A percentile compares a stretch with the other conserved stretches of the same genome.
Evolutionary conservation across 345 rosid genomes (phyloP).

Genomic region (Aquilaria yunnanensis): DNA sequence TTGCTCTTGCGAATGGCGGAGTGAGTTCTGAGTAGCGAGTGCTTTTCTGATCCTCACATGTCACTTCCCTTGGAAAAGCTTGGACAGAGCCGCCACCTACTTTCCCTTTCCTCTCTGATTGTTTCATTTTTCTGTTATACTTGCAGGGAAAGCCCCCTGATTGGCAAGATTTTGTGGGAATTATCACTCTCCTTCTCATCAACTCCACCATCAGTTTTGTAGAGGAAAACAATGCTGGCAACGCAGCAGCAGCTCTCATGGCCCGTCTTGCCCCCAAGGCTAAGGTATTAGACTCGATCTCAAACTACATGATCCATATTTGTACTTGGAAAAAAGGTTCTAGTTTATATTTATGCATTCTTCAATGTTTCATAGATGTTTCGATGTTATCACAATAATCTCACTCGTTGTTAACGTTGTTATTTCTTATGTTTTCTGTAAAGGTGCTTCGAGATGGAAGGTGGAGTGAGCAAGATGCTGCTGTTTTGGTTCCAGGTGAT

Average conservation of each 20-base stretch:
- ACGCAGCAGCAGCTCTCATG: constrained; percentile 99
- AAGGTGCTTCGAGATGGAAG: constrained; percentile 96
- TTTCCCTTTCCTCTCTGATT: background rate
- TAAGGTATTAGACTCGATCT: constrained; percentile 48
- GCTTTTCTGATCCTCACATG: background rate
- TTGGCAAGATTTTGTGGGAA: constrained; percentile 98
- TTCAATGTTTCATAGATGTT: too few relatives aligned
- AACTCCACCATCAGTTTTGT: constrained; percentile 98
- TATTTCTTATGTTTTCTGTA: constrained; percentile 10
- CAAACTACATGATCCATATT: background rate
- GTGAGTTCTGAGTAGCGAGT: constrained; percentile 32
- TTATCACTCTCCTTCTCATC: constrained; percentile 76
- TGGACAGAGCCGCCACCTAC: background rate
- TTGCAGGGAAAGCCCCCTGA: constrained; percentile 92
- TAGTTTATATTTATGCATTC: too few relatives aligned
- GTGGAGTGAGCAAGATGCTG: constrained; percentile 95
- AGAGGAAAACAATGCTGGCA: constrained; percentile 96
- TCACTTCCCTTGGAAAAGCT: background rate
- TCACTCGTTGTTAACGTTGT: background rate
- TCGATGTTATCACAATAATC: too few relatives aligned
- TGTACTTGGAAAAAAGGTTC: too few relatives aligned
- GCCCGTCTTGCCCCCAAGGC: constrained; percentile 96
- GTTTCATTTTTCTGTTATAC: constrained; percentile 6
- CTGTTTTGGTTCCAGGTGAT: constrained; percentile 91
- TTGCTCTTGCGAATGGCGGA: constrained; percentile 99